Evolutionary conservation across 2,329 filamentous ascomycete species (phyloP).

Genomic region (Penicillium janthinellum): DNA sequence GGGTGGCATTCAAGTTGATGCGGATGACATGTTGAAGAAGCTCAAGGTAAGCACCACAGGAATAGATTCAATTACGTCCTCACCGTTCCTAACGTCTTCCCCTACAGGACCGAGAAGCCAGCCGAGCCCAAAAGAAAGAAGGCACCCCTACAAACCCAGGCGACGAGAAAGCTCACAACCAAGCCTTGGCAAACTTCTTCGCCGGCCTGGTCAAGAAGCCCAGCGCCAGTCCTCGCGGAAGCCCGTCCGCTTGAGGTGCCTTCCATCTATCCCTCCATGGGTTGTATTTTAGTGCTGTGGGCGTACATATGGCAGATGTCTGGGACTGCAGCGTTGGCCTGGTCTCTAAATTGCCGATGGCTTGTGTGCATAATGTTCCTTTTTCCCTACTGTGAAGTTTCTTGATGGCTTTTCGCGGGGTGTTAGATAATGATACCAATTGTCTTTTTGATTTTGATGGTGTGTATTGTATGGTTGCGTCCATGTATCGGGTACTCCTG

Average conservation of each 20-base stretch:
- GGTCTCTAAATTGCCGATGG: constrained; percentile 4
- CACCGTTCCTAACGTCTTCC: constrained; percentile 15
- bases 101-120: constrained; percentile 48
- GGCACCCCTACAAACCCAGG: constrained; percentile 32
- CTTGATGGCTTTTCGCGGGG: constrained; percentile 25
- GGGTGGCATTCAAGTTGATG: constrained; percentile 94
- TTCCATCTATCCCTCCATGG: constrained; percentile 6
- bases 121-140: constrained; percentile 41
- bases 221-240: constrained; percentile 40
- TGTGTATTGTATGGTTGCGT: not conserved
- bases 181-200: constrained; percentile 63
- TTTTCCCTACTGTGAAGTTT: constrained; percentile 19
- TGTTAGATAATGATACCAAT: constrained; percentile 35
- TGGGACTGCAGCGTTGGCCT: constrained; percentile 2
- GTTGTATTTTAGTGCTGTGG: constrained; percentile 30
- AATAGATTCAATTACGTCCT: not conserved
- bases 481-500: not conserved
- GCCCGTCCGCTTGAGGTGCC: constrained; percentile 33
- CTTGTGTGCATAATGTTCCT: constrained; percentile 16
- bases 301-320: constrained; percentile 27
- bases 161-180: constrained; percentile 58
- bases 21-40: constrained; percentile 86
- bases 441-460: constrained; percentile 14
- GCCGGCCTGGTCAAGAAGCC: constrained; percentile 59
- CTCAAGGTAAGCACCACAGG: constrained; percentile 65